phyloP scores from a whole-genome alignment of 192 early-diverging fungal genomes.

The Coemansia sp. region DNA sequence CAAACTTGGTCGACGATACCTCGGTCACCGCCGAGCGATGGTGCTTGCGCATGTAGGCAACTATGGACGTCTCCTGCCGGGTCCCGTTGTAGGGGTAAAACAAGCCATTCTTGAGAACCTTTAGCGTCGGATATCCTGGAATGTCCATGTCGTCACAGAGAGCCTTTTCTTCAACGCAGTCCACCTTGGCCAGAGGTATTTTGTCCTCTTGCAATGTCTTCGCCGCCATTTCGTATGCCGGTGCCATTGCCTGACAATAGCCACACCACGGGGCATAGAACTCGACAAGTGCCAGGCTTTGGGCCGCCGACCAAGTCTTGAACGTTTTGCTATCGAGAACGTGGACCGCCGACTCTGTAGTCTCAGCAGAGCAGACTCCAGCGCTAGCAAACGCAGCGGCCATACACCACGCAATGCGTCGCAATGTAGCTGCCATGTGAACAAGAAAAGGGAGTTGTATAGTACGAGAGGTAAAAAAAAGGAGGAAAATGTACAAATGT shows the following conservation, averaged over 20 bases:
- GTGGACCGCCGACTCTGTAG: slow-evolving; percentile 59
- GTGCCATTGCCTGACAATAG: slow-evolving; percentile 92
- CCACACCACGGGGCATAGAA: slow-evolving; percentile 98
- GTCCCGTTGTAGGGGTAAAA: slow-evolving; percentile 79
- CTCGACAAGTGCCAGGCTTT: slow-evolving; percentile 84
- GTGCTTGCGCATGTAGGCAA: slow-evolving; percentile 93
- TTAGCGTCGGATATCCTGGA: slow-evolving; percentile 90
- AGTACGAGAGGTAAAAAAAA: not conserved
- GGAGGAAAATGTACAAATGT: slow-evolving; percentile 8
- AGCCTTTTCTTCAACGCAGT: slow-evolving; percentile 86
- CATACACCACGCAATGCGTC: slow-evolving; percentile 14
- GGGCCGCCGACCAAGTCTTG: slow-evolving; percentile 59
- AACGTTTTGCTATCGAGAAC: slow-evolving; percentile 68
- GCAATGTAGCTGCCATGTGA: slow-evolving; percentile 10
- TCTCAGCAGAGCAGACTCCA: slow-evolving; percentile 8
- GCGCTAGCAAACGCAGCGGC: not conserved
- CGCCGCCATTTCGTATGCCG: slow-evolving; percentile 92
- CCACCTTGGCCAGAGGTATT: slow-evolving; percentile 90
- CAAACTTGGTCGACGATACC: slow-evolving; percentile 66
- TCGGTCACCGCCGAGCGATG: slow-evolving; percentile 74
- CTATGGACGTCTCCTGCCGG: slow-evolving; percentile 84
- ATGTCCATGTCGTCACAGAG: slow-evolving; percentile 81
- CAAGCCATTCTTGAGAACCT: slow-evolving; percentile 75
- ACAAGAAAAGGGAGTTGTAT: not conserved
- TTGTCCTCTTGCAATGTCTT: slow-evolving; percentile 72